phyloP scores from a whole-genome alignment of 2,329 filamentous ascomycete species.

The Didymella arachidicola region DNA sequence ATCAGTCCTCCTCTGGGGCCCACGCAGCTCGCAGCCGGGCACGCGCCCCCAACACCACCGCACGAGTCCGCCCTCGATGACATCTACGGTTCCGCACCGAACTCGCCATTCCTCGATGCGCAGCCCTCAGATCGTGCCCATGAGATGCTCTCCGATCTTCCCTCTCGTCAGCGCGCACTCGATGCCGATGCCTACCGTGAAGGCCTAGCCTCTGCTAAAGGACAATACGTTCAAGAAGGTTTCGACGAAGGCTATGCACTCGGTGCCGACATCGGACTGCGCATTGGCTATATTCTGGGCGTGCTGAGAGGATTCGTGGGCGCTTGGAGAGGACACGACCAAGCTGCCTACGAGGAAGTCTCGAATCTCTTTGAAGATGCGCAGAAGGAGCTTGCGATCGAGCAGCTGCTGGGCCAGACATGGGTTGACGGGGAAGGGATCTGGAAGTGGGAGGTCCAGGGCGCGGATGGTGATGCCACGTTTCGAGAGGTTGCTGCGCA shows the following conservation, averaged over 20 bases:
- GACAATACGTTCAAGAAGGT: conserved; percentile 77
- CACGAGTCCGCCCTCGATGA: conserved; percentile 53
- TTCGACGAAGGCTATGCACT: conserved; percentile 92
- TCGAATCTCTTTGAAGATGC: conserved; percentile 55
- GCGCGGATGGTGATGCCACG: conserved; percentile 46
- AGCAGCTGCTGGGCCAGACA: conserved; percentile 68
- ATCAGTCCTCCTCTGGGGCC: conserved; percentile 38
- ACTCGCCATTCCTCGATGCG: conserved; percentile 44
- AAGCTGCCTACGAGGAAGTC: conserved; percentile 38
- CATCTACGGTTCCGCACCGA: conserved; percentile 56
- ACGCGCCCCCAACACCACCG: conserved; percentile 45
- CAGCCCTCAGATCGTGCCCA: conserved; percentile 17
- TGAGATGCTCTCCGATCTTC: conserved; percentile 72
- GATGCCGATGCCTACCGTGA: conserved; percentile 90
- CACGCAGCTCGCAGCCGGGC: conserved; percentile 39
- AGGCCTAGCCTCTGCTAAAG: conserved; percentile 80
- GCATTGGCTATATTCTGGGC: conserved; percentile 78
- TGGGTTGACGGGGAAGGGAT: conserved; percentile 75
- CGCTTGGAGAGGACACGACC: conserved; percentile 52
- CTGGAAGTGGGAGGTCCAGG: conserved; percentile 69
- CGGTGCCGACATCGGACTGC: conserved; percentile 79
- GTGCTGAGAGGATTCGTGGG: conserved; percentile 74
- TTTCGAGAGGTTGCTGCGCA: conserved; percentile 63
- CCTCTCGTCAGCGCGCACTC: conserved; percentile 76
- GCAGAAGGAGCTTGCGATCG: conserved; percentile 65